Conservation (phyloP, 257 asterid species). For the Dorcoceras hygrometricum region DNA sequence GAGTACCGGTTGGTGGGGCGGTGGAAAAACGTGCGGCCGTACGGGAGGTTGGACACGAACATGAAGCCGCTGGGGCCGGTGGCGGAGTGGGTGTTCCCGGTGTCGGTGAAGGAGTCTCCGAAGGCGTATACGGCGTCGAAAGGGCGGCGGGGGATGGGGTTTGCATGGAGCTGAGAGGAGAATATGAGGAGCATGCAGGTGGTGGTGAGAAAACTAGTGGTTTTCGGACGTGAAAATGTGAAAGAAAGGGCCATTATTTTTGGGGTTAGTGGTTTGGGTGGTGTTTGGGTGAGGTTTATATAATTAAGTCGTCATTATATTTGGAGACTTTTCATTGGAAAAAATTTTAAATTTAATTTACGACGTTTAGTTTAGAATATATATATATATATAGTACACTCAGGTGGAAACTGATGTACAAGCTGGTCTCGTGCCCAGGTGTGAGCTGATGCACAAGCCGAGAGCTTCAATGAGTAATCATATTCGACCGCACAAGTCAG, state of each 20-base stretch:
- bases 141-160: constrained; percentile 20
- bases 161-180: background rate
- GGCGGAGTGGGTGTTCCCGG: constrained; percentile 68
- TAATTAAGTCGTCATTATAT: no score
- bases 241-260: constrained; percentile 1
- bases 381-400: no score
- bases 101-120: constrained; percentile 86
- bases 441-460: no score
- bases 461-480: no score
- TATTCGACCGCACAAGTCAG: no score
- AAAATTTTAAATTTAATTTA: no score
- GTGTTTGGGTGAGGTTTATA: background rate
- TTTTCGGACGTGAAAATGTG: background rate
- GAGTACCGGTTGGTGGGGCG: constrained; percentile 83
- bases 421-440: no score
- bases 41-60: constrained; percentile 62
- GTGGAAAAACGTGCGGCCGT: constrained; percentile 70
- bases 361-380: no score
- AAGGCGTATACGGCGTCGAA: constrained; percentile 62
- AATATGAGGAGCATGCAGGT: constrained; percentile 16
- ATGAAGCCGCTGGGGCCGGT: constrained; percentile 59
- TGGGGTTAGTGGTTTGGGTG: background rate
- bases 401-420: no score
- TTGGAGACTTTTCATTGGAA: no score
- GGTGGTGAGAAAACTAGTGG: constrained; percentile 1